phyloP scores from a whole-genome alignment of 495 filamentous ascomycete genomes.

The Xylaria telfairii region DNA sequence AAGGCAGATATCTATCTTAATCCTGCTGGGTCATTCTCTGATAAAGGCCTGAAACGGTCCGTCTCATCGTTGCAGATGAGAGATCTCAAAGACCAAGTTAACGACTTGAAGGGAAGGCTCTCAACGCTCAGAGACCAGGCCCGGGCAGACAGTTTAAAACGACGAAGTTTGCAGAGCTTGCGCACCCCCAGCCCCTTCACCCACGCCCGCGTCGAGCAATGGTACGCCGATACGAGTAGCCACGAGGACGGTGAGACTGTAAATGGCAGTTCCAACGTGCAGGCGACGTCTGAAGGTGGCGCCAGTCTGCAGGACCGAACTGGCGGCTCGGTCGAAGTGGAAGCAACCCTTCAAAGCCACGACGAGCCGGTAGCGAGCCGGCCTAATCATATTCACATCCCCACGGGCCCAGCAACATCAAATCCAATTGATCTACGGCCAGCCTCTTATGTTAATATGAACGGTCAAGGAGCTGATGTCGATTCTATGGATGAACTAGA shows the following conservation, averaged over 20 bases:
- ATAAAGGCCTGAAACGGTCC: constrained; percentile 56
- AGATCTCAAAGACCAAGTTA: constrained; percentile 89
- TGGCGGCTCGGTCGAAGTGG: neutral
- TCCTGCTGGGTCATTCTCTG: constrained; percentile 44
- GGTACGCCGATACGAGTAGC: constrained; percentile 63
- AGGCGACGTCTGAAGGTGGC: neutral
- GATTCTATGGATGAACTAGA: constrained; percentile 23
- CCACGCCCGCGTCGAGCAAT: constrained; percentile 69
- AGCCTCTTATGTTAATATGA: neutral
- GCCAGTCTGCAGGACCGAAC: neutral
- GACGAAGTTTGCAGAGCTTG: constrained; percentile 83
- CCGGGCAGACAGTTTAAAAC: constrained; percentile 79
- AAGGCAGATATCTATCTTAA: constrained; percentile 46
- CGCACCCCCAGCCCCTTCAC: constrained; percentile 86
- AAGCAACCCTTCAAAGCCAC: neutral
- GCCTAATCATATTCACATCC: neutral
- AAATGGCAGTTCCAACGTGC: neutral
- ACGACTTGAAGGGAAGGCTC: constrained; percentile 89
- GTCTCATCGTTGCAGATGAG: constrained; percentile 74
- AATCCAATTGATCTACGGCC: neutral
- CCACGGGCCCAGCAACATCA: neutral
- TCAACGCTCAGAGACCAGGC: constrained; percentile 83
- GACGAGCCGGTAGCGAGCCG: neutral
- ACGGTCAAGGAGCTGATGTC: constrained; percentile 21
- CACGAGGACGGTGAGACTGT: constrained; percentile 31